A percentile compares a stretch with the other conserved stretches of the same genome.
These are phyloP conservation scores for Pseudozyma flocculosa DNA, from an alignment of 1,284 basidiomycete species.

Conservation along the genomic window DNA sequence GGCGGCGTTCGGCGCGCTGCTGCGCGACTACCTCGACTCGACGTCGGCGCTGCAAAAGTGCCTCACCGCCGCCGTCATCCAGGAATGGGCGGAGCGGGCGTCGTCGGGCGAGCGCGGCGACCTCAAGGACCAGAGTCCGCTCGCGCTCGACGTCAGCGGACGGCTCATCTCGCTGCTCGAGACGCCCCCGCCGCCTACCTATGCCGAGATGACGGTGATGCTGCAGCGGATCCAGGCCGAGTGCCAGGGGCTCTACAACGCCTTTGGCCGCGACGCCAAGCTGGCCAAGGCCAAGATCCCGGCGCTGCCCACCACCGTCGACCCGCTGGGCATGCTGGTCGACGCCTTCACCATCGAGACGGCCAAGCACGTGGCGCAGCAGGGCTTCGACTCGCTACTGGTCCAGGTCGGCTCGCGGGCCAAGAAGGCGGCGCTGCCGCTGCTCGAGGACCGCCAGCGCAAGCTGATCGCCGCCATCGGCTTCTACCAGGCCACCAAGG, in stretches of 20 bases:
- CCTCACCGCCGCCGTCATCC: slow-evolving; percentile 76
- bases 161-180: slow-evolving; percentile 75
- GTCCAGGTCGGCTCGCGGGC: slow-evolving; percentile 63
- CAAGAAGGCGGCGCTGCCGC: slow-evolving; percentile 70
- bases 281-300: slow-evolving; percentile 78
- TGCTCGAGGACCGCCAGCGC: slow-evolving; percentile 75
- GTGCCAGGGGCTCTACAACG: slow-evolving; percentile 74
- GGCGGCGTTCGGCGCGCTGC: slow-evolving; percentile 63
- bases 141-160: slow-evolving; percentile 61
- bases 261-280: slow-evolving; percentile 83
- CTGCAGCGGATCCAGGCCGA: slow-evolving; percentile 79
- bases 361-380: slow-evolving; percentile 72
- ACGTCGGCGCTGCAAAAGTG: slow-evolving; percentile 89
- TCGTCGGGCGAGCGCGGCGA: slow-evolving; percentile 28
- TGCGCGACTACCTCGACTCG: slow-evolving; percentile 78
- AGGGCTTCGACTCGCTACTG: slow-evolving; percentile 70
- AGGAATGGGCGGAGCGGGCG: slow-evolving; percentile 77
- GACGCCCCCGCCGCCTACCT: slow-evolving; percentile 70
- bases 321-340: slow-evolving; percentile 66
- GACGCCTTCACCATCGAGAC: slow-evolving; percentile 77
- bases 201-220: slow-evolving; percentile 86
- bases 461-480: slow-evolving; percentile 76
- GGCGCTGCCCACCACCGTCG: slow-evolving; percentile 73
- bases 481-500: slow-evolving; percentile 79
- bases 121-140: slow-evolving; percentile 25